Evolutionary conservation across 2,329 filamentous ascomycete species (phyloP).

Genomic region (Aspergillus vadensis): DNA sequence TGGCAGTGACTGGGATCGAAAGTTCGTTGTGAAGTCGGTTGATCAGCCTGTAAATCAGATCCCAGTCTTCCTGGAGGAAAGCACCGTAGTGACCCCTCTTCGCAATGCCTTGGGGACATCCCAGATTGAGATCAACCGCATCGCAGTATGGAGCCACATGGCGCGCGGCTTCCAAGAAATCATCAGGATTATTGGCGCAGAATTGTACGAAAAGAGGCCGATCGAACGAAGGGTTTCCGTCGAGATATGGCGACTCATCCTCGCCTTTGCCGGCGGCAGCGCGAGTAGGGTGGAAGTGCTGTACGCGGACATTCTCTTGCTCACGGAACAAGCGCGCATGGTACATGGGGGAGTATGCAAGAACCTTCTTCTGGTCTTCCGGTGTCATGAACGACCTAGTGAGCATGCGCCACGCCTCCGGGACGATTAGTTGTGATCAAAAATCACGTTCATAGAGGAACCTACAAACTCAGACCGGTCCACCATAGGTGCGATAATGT

Average conservation of each 20-base stretch:
- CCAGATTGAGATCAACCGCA: slow-evolving; percentile 91
- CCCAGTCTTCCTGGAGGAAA: slow-evolving; percentile 91
- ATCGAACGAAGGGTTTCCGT: slow-evolving; percentile 83
- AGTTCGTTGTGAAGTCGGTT: slow-evolving; percentile 78
- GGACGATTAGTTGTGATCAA: slow-evolving; percentile 16
- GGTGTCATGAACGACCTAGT: slow-evolving; percentile 85
- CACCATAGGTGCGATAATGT: slow-evolving; percentile 94
- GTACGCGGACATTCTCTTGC: slow-evolving; percentile 71
- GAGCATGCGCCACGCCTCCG: slow-evolving; percentile 91
- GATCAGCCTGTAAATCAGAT: slow-evolving; percentile 79
- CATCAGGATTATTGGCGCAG: slow-evolving; percentile 61
- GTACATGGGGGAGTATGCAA: slow-evolving; percentile 95
- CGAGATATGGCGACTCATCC: slow-evolving; percentile 61
- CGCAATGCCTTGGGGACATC: slow-evolving; percentile 95
- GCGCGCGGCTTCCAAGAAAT: slow-evolving; percentile 65
- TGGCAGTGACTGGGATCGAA: slow-evolving; percentile 84
- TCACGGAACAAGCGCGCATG: slow-evolving; percentile 88
- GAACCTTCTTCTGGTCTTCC: slow-evolving; percentile 63
- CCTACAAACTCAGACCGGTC: slow-evolving; percentile 96
- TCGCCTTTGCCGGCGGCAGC: slow-evolving; percentile 29
- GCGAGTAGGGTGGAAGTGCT: slow-evolving; percentile 74
- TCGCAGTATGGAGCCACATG: slow-evolving; percentile 86
- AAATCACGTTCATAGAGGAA: slow-evolving; percentile 16
- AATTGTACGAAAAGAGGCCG: slow-evolving; percentile 95
- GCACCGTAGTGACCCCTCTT: slow-evolving; percentile 87